Base-by-base conservation (phyloP, 768 basidiomycete species). In the Mycena albidolilacea region DNA sequence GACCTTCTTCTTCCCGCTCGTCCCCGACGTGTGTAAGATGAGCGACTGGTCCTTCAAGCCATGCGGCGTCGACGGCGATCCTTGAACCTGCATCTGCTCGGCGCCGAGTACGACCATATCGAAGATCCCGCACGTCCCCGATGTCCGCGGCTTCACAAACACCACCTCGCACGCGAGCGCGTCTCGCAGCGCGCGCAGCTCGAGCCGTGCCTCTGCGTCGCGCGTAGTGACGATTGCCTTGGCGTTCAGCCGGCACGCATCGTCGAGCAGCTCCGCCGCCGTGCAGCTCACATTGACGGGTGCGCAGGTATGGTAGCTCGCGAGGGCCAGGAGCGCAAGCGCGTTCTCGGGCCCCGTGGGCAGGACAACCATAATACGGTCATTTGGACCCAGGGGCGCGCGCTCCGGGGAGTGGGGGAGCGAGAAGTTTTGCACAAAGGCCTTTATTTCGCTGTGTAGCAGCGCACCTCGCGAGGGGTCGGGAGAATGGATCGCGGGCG, bases 21-120 rank as follows among this genome's bases (percentile, higher is more conserved):
- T 90, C 1, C 90, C 90, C 44, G 87, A 88, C 0, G 90, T 91
- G 70, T 90, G 89, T 41, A 91, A 78, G 17, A 91, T 86, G 7
- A 90, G 81, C 0, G 88, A 87, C 46, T 85, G 83, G 74, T 90
- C 88, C n/a, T 82, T 71, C 41, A 89, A 80, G 7, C 80, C 75
- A 66, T 87, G 83, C 15, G 76, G 79, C 41, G 69, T 70, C 14
- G 84, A 81, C 19, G 83, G 81, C 17, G 59, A 41, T 39, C 62
- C 61, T 9, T 77, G 76, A 15, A 69, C 37, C n/a, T 70, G 67
- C 41, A 67, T 48, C 23, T 67, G 15, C n/a, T 58, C 54, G 10
- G 67, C 72, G 39, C 80, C 79, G 77, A 83, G 79, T 14, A 83
- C 77, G 0, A 78, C 66, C 78, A 87, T 79, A 59, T 84, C 81